Conservation (phyloP, 352 stramenopile species). For the Pythium monospermum region DNA sequence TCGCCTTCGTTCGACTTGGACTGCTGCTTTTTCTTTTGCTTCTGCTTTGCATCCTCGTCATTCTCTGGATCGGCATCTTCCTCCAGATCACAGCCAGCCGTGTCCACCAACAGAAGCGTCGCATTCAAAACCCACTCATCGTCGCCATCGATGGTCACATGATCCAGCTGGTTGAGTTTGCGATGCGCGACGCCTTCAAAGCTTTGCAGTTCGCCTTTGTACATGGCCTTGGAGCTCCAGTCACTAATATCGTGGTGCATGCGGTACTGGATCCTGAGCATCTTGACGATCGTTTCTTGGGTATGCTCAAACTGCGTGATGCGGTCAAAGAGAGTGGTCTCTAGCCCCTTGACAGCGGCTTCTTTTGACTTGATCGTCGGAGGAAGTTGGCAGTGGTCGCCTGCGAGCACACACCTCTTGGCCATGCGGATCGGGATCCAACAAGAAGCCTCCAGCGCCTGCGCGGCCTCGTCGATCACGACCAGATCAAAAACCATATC, state of each 20-base stretch:
- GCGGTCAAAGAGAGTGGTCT: slow-evolving; percentile 95
- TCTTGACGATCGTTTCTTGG: slow-evolving; percentile 69
- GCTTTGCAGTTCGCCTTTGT: slow-evolving; percentile 76
- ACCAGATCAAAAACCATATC: slow-evolving; percentile 93
- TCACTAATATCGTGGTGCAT: slow-evolving; percentile 95
- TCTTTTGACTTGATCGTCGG: slow-evolving; percentile 94
- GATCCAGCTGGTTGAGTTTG: slow-evolving; percentile 75
- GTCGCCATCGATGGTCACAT: slow-evolving; percentile 50
- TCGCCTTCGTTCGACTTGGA: slow-evolving; percentile 84
- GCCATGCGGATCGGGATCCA: slow-evolving; percentile 96
- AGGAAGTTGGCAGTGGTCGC: slow-evolving; percentile 96
- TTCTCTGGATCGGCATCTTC: slow-evolving; percentile 80
- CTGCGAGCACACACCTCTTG: slow-evolving; percentile 84
- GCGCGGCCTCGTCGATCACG: slow-evolving; percentile 96
- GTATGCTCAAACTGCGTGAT: slow-evolving; percentile 70
- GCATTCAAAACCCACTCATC: slow-evolving; percentile 63
- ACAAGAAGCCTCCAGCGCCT: slow-evolving; percentile 95
- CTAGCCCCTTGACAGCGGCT: slow-evolving; percentile 72
- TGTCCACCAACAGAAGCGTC: slow-evolving; percentile 92
- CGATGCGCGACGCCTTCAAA: slow-evolving; percentile 73
- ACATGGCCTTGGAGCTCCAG: slow-evolving; percentile 95
- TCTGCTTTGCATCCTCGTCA: slow-evolving; percentile 11
- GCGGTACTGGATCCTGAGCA: slow-evolving; percentile 96
- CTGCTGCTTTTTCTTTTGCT: slow-evolving; percentile 36
- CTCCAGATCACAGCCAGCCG: slow-evolving; percentile 88